Evolutionary conservation across 805 yeast genomes (phyloP).

Genomic region (Sungouiella thailandica): DNA sequence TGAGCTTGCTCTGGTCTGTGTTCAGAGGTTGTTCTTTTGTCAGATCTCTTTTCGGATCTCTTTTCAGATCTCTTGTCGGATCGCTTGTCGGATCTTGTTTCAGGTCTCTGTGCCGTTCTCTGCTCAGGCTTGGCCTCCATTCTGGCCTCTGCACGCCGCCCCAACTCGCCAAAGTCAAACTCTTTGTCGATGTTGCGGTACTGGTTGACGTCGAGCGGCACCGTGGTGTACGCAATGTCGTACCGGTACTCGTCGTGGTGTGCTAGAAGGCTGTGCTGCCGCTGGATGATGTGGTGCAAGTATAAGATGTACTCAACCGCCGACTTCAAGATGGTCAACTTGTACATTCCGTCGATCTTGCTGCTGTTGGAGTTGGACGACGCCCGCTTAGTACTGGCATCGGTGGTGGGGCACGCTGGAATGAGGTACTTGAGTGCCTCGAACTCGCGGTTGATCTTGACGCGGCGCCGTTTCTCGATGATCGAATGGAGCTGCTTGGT

Average conservation of each 20-base stretch:
- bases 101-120: no score
- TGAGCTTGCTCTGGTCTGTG: no score
- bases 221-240: constrained; percentile 44
- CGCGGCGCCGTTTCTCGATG: constrained; percentile 73
- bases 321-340: constrained; percentile 74
- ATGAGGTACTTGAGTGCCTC: constrained; percentile 73
- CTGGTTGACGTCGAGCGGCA: constrained; percentile 54
- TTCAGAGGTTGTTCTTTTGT: background rate
- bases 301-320: constrained; percentile 76
- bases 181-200: constrained; percentile 58
- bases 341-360: constrained; percentile 65
- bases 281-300: constrained; percentile 53
- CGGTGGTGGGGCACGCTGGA: constrained; percentile 67
- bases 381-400: constrained; percentile 8
- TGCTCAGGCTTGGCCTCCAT: no score
- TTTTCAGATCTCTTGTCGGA: no score
- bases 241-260: constrained; percentile 27
- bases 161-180: constrained; percentile 42
- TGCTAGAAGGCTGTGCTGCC: constrained; percentile 43
- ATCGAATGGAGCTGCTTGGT: constrained; percentile 58
- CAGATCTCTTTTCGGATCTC: no score
- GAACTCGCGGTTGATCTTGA: constrained; percentile 77
- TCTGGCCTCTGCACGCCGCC: background rate
- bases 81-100: no score
- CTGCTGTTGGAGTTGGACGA: constrained; percentile 19